Base-by-base conservation (phyloP, 495 filamentous ascomycete genomes). In the Aspergillus baeticus region DNA sequence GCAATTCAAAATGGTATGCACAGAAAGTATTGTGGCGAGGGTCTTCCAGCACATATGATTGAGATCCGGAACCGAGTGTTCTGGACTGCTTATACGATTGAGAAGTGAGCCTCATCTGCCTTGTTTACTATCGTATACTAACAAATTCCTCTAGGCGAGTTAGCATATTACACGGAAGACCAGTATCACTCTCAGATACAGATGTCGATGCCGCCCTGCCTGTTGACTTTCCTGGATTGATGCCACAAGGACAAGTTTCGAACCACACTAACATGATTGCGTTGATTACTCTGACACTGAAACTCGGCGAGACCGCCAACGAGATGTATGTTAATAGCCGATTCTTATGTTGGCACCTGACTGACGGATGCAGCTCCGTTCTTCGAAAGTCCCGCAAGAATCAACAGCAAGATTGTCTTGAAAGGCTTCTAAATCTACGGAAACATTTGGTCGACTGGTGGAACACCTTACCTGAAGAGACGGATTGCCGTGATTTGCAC, bases 1-100 rank as follows among this genome's bases (percentile, higher is more conserved):
- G 78, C 77, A 0, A 78, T 81, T 37, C 78, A 80, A 41, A 81
- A 81, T 60, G 78, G 78, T n/a, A 81, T 81, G 78, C 78, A 81
- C 51, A 67, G 78, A 35, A 71, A 69, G 42, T 79, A 81, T 42
- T 66, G 71, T 31, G 78, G 75, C 13, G 71, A 79, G 53, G 75
- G 74, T 0, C 58, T 79, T 1, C 74, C 71, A 2, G 51, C 67
- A 13, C 67, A 69, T 34, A 77, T 73, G 69, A 58, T 75, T 1
- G 78, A 81, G 61, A 64, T 72, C 3, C 64, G 78, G 13, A 81
- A 81, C 55, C 69, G 78, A 4, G 74, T 81, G 4, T 81, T 79
- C 58, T 81, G 78, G 78, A 81, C 75, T 6, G 69, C 75, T 3
- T 80, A 78, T 52, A 79, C 77, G 0, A 76, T 81, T 42, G 78